Conservation (phyloP, 371 early-diverging fungal species). For the Mucor indicus region DNA sequence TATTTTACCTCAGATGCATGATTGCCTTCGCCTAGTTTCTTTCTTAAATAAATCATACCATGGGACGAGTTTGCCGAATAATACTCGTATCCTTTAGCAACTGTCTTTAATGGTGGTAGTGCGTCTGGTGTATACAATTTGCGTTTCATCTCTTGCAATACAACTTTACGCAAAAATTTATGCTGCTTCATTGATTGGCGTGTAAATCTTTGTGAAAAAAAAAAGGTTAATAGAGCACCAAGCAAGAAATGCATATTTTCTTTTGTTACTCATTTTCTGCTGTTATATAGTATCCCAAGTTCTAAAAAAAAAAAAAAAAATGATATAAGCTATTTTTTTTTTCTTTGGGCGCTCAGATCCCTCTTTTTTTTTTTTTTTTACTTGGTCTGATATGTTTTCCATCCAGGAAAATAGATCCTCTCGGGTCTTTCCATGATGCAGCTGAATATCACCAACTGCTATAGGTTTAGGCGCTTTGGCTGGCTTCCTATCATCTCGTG, state of each 20-base stretch:
- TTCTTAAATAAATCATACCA: conserved; percentile 61
- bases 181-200: conserved; percentile 25
- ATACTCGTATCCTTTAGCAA: conserved; percentile 60
- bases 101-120: conserved; percentile 51
- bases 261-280: conserved; percentile 55
- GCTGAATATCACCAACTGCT: conserved; percentile 33
- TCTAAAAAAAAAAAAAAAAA: conserved; percentile 17
- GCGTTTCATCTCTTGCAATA: conserved; percentile 56
- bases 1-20: conserved; percentile 45
- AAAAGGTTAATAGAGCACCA: too few relatives aligned
- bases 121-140: conserved; percentile 41
- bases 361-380: conserved; percentile 17
- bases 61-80: conserved; percentile 55
- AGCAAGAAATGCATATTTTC: too few relatives aligned
- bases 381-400: conserved; percentile 51
- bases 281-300: conserved; percentile 48
- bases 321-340: background rate
- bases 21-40: conserved; percentile 37
- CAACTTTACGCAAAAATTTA: conserved; percentile 30
- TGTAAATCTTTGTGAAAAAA: conserved; percentile 24
- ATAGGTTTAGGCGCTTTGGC: conserved; percentile 38
- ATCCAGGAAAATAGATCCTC: conserved; percentile 62
- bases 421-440: conserved; percentile 43
- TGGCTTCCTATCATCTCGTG: conserved; percentile 14
- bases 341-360: too few relatives aligned